Percentiles rank a stretch among this genome's conserved stretches.
Evolutionary conservation across 2,329 filamentous ascomycete species (phyloP).

Genomic region (Cladophialophora chaetospira): DNA sequence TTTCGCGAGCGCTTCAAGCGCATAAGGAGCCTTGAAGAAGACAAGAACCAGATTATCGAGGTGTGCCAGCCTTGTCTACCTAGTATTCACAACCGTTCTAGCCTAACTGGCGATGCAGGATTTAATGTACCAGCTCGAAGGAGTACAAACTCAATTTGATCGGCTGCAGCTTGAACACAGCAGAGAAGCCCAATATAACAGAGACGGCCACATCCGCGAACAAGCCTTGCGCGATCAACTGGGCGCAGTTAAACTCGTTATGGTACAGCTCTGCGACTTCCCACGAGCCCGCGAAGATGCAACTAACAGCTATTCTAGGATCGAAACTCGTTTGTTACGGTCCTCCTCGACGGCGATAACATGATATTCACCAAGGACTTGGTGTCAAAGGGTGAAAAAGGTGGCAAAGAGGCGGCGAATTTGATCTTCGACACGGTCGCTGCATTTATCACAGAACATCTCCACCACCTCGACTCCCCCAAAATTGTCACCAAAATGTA

Average conservation of each 20-base stretch:
- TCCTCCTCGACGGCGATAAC: conserved; percentile 59
- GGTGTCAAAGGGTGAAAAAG: conserved; percentile 52
- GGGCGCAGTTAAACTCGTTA: conserved; percentile 46
- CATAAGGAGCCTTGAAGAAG: conserved; percentile 47
- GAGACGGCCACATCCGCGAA: conserved; percentile 51
- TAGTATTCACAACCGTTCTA: neutral
- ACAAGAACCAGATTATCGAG: conserved; percentile 52
- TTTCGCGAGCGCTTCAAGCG: conserved; percentile 47
- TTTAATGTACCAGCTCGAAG: conserved; percentile 49
- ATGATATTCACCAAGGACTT: conserved; percentile 58
- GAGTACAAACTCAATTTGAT: conserved; percentile 41
- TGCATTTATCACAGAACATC: conserved; percentile 45
- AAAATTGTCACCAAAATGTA: conserved; percentile 58
- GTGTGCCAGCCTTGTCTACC: conserved; percentile 35
- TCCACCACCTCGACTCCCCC: conserved; percentile 46
- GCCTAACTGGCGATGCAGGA: conserved; percentile 40
- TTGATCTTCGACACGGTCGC: conserved; percentile 49
- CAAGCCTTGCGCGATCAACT: conserved; percentile 52
- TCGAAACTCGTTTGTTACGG: conserved; percentile 56
- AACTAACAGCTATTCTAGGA: conserved; percentile 40
- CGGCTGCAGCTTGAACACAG: conserved; percentile 46
- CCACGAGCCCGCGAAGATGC: neutral
- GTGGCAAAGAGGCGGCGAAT: conserved; percentile 56
- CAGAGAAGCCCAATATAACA: conserved; percentile 51
- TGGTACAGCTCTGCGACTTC: conserved; percentile 40